Evolutionary conservation across 306 rosid species (phyloP), one percentile per base, ranked within the genome.

Genomic region (Medicago ruthenica): DNA sequence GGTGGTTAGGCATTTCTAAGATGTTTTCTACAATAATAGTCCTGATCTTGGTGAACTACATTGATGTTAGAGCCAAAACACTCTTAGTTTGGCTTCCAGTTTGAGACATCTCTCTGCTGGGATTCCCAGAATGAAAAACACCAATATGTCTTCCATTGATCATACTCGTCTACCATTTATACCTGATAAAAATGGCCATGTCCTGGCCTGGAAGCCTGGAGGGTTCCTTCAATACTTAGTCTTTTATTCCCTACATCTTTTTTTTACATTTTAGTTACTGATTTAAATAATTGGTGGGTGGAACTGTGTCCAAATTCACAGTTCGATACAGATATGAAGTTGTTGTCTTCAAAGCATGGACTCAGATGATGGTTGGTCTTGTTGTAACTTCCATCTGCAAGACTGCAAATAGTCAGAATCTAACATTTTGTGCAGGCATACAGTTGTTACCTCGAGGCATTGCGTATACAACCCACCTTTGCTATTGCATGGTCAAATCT

Each of bases 401-500:
- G 96, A 89, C 89, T 89, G 91, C 90, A 88, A 89, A 89, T 91
- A 85, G 98, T 93, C 97, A 84, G 92, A 86, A 82, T 87, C 90
- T 94, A 94, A 89, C 93, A 83, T 93, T 90, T 87, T 92, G 85
- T 96, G 97, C 96, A 96, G 99, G 99, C 99, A 83, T 96, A 92
- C 91, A 90, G 93, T 76, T 96, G 99, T 88, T 96, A 96, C 84
- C 91, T 96, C 2, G 99, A 96, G 87, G 99, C 99, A 53, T 50
- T 96, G 79, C 98, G 92, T 79, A 90, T 96, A 71, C 99, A 92
- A 79, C 99, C 99, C 11, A 83, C 91, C 58, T 96, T 92, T 83
- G 99, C 99, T 36, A 96, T 96, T 66, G 99, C 98, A 40, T 96
- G 99, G 99, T 96, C 99, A 70, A 96, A 96, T 92, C 96, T 96